Base-by-base conservation (phyloP, 352 stramenopile genomes). In the Phytophthora rubi region DNA sequence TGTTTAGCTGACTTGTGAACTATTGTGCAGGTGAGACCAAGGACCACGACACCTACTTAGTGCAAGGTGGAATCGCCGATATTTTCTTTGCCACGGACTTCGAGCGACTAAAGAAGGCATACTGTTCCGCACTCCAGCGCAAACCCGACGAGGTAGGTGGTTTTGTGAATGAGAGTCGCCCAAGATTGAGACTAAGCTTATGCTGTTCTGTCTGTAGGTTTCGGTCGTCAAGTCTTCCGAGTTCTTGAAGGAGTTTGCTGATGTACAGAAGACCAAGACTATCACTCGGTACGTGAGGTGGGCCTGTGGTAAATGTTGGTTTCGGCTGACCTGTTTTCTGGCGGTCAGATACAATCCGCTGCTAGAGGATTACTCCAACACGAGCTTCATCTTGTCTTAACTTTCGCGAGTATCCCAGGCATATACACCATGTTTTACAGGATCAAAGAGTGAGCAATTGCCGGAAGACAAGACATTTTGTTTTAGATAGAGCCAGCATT, bases 61-160 rank as follows among this genome's bases (percentile, higher is more conserved):
- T 96, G 30, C 72, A 92, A 66, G 83, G 86, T 10, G 91, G 91
- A 37, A 89, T 94, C 26, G 90, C 90, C 16, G 92, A 98, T 57
- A 96, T 98, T 32, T 98, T 97, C 75, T 98, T 98, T 49, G 81
- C 92, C 7, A 97, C 90, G 4, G 90, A 97, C 65, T 98, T 98
- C 73, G 66, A 80, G 1, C 77, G 80, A 33, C 75, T 98, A 18
- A 91, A 92, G 62, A 86, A 85, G 42, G 86, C 91, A 16, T 97
- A 98, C 74, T 91, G 85, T 68, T 83, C 66, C 15, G 76, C 86
- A 39, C 75, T 92, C 12, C 68, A 82, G 5, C 80, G 85, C 18
- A 73, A 84, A 33, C 59, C 76, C 4, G 80, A 89, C 35, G 80
- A 90, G 68, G 79, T 89, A 70, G 5, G 37, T 49, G 49, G 6